A percentile compares a stretch with the other conserved stretches of the same genome.
Evolutionary conservation across 257 asterid species (phyloP).

Genomic region (Forsythia viridissima): DNA sequence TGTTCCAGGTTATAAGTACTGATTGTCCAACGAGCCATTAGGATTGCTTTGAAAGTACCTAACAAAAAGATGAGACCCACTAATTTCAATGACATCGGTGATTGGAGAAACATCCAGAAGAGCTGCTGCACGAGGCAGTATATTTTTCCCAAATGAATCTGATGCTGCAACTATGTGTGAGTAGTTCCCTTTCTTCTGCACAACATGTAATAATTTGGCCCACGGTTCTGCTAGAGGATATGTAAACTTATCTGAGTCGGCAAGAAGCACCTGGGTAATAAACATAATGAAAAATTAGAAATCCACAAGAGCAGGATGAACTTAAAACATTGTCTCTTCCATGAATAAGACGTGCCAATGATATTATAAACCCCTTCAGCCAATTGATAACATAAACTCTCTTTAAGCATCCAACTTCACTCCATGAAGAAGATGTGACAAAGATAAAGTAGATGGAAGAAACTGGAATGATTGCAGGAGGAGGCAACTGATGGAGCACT

Average conservation of each 20-base stretch:
- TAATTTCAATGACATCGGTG: constrained; percentile 76
- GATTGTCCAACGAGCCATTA: not conserved
- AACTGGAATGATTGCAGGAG: not conserved
- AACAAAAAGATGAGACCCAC: constrained; percentile 66
- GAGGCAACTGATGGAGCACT: not conserved
- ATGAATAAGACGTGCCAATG: not conserved
- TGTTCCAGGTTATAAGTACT: not conserved
- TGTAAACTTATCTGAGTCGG: constrained; percentile 77
- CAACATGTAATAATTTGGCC: constrained; percentile 76
- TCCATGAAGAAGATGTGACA: not conserved
- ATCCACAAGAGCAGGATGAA: not conserved
- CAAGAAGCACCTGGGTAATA: constrained; percentile 73
- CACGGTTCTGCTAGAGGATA: constrained; percentile 90
- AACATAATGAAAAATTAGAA: constrained; percentile 1
- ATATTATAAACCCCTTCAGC: not conserved
- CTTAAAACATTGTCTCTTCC: not conserved
- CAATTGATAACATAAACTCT: constrained; percentile 7
- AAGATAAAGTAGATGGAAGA: not conserved
- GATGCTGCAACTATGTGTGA: constrained; percentile 84
- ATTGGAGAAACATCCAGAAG: constrained; percentile 91
- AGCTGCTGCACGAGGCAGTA: constrained; percentile 97
- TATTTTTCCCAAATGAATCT: constrained; percentile 90
- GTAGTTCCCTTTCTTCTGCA: constrained; percentile 74
- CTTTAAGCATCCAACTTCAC: not conserved
- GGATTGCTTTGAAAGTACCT: constrained; percentile 48